Base-by-base conservation (phyloP, 2,329 filamentous ascomycete genomes). In the Penicillium sp. region DNA sequence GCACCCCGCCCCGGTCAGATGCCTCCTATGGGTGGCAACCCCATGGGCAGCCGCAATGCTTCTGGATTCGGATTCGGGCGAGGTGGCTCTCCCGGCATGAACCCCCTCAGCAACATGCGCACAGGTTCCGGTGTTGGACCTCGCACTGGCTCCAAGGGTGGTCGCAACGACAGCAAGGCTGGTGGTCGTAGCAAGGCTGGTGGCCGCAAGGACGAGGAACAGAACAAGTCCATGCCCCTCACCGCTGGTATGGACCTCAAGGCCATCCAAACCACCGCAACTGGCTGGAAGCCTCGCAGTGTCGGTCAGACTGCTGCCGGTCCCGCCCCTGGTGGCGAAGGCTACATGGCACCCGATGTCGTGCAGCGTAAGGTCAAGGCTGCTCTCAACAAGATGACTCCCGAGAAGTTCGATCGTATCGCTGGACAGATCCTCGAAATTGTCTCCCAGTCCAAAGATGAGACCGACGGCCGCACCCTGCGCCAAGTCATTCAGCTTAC, bases 291-390 rank as follows among this genome's bases (percentile, higher is more conserved):
- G 79, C 91, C 94, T 24, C 86, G 81, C 50, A 94, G 89, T 66
- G 58, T 95, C 48, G 81, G 78, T 49, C 73, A 79, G 38, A 58
- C 75, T 42, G 71, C 75, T 54, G 68, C 76, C 56, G 75, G 80
- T 52, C 75, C 79, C 60, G 72, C 79, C 56, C 74, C 78, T 63
- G 79, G 78, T 58, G 78, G 77, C 16, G 79, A 81, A 8, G 79
- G 79, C 47, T 83, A 90, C 66, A 84, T 97, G 78, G 86, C 95
- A 62, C 93, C 94, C 22, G 91, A 93, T 67, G 86, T 94, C 81
- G 94, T 99, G 55, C 94, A 99, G 80, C 88, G 93, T 66, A 99
- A 99, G 87, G 94, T 99, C 73, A 99, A 99, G 87, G 89, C 92
- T 61, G 90, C 90, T 58, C 81, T 99, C 68, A 99, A 99, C 86